Conservation (phyloP, 2,329 filamentous ascomycete species). For the Aspergillus thermomutatus region DNA sequence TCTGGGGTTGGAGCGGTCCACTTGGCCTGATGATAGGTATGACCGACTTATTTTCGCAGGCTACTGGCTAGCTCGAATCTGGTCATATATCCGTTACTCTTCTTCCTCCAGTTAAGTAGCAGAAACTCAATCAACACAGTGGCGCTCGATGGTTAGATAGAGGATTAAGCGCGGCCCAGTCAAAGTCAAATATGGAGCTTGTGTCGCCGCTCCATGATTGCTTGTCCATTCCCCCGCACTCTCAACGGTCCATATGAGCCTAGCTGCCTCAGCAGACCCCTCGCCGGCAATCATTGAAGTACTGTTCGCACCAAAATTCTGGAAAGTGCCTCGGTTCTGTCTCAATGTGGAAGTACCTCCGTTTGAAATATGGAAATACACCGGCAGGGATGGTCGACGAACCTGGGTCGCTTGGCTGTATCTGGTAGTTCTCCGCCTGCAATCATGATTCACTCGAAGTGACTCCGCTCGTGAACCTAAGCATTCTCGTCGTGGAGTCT, state of each 20-base stretch:
- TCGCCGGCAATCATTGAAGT: constrained; percentile 6
- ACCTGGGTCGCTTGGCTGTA: constrained; percentile 6
- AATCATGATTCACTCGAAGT: not conserved
- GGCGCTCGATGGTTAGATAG: too few species aligned
- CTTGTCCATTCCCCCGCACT: constrained; percentile 24
- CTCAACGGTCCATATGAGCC: constrained; percentile 2
- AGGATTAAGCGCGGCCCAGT: too few species aligned
- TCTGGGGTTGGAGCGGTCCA: not conserved
- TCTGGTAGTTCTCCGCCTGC: not conserved
- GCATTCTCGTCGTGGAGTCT: constrained; percentile 4
- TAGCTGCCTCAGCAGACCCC: constrained; percentile 6
- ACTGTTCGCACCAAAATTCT: constrained; percentile 2
- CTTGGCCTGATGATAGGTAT: not conserved
- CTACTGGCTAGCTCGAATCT: not conserved
- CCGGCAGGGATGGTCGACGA: not conserved
- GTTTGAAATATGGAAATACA: constrained; percentile 10
- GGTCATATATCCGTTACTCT: not conserved
- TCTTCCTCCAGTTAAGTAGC: not conserved
- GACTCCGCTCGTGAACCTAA: not conserved
- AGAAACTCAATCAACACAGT: not conserved
- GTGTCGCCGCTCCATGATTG: constrained; percentile 5
- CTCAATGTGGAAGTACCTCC: constrained; percentile 11
- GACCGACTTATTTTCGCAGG: not conserved
- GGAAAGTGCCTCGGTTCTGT: constrained; percentile 27
- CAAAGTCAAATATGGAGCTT: not conserved